A percentile compares a stretch with the other conserved stretches of the same genome.
Conservation (phyloP, 129 eudicot genomes). For the Apium graveolens region DNA sequence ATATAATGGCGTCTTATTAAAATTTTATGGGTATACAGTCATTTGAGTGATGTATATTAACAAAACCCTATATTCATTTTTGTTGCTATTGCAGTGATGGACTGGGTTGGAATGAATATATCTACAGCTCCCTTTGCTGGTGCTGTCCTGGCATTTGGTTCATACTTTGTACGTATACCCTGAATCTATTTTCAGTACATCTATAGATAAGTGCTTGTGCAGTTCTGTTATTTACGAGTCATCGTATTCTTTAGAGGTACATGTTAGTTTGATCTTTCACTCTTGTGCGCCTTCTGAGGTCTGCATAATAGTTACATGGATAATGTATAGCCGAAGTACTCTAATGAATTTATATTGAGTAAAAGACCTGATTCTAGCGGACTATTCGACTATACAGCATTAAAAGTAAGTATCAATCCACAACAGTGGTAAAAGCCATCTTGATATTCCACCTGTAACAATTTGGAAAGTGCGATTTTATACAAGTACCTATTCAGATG, state of each 20-base stretch:
- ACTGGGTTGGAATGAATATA: conserved; percentile 60
- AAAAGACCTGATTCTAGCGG: neutral
- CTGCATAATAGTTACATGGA: neutral
- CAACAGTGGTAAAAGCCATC: neutral
- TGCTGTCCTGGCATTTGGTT: conserved; percentile 35
- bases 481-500: neutral
- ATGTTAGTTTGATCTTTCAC: neutral
- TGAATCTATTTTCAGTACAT: neutral
- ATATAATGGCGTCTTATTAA: neutral
- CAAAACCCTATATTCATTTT: conserved; percentile 2
- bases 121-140: conserved; percentile 36
- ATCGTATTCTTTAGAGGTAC: neutral
- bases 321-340: neutral
- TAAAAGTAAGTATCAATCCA: neutral
- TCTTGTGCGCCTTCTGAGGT: neutral
- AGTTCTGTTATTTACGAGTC: neutral
- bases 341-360: neutral
- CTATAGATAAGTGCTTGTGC: neutral
- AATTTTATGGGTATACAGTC: neutral
- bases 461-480: neutral
- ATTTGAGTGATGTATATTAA: neutral
- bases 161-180: conserved; percentile 62
- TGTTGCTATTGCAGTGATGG: conserved; percentile 41
- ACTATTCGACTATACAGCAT: neutral
- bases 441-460: neutral